phyloP scores from a whole-genome alignment of 108 stramenopile species.

The Epithemia pelagica region DNA sequence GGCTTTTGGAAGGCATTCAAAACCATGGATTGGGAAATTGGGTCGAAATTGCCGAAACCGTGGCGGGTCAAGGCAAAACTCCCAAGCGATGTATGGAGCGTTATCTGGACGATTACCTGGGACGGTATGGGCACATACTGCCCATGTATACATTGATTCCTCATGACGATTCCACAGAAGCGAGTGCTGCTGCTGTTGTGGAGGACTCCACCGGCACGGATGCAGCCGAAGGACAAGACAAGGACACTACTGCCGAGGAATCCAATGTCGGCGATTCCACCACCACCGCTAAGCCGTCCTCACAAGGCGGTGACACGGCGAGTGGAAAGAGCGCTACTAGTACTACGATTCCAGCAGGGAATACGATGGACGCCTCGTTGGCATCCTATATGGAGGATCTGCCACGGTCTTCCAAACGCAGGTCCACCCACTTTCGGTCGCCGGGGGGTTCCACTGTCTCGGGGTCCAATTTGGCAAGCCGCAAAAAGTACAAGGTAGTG shows the following conservation, averaged over 20 bases:
- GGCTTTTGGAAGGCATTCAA: slow-evolving; percentile 75
- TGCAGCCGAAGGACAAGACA: slow-evolving; percentile 5
- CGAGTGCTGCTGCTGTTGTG: not conserved
- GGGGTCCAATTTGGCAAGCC: not conserved
- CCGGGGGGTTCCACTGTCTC: slow-evolving; percentile 8
- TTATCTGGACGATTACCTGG: slow-evolving; percentile 83
- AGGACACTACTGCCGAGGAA: slow-evolving; percentile 2
- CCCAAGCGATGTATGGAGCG: slow-evolving; percentile 88
- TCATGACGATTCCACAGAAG: slow-evolving; percentile 17
- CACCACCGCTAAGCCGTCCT: not conserved
- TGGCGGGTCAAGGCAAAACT: slow-evolving; percentile 69
- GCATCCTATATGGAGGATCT: slow-evolving; percentile 24
- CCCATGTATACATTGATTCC: slow-evolving; percentile 72
- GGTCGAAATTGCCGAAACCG: slow-evolving; percentile 79
- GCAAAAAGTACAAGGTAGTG: slow-evolving; percentile 51
- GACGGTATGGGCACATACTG: slow-evolving; percentile 81
- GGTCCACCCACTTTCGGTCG: slow-evolving; percentile 4
- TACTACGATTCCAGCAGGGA: not conserved
- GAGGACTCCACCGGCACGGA: slow-evolving; percentile 4
- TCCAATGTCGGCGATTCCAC: not conserved
- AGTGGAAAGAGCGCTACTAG: slow-evolving; percentile 10
- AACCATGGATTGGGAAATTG: slow-evolving; percentile 83
- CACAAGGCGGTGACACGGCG: slow-evolving; percentile 1
- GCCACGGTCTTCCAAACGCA: slow-evolving; percentile 33
- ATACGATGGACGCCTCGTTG: not conserved